phyloP scores from a whole-genome alignment of 345 rosid species.

The Kandelia obovata region DNA sequence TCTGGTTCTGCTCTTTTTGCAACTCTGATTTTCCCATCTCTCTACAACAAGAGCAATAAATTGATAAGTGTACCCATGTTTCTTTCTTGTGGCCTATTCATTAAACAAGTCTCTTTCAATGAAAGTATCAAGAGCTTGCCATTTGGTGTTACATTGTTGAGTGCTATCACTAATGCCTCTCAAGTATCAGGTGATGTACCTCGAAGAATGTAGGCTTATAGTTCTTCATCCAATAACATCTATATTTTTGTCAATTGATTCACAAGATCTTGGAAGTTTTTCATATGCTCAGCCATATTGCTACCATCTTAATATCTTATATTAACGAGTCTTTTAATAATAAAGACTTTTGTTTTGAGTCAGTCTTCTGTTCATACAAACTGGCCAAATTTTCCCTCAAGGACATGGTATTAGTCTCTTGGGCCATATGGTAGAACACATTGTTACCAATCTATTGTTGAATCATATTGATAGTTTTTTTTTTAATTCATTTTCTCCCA shows the following conservation, averaged over 20 bases:
- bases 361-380: too few relatives aligned
- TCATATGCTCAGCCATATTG: not conserved
- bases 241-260: not conserved
- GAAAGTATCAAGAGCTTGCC: not conserved
- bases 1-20: too few relatives aligned
- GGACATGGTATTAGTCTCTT: not conserved
- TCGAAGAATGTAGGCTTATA: not conserved
- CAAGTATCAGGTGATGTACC: not conserved
- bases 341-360: not conserved
- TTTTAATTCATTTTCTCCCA: too few relatives aligned
- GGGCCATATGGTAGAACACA: not conserved
- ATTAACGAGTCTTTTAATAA: not conserved
- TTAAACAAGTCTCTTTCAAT: too few relatives aligned
- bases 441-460: not conserved
- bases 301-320: not conserved
- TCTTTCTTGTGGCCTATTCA: too few relatives aligned
- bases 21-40: too few relatives aligned
- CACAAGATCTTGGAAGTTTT: not conserved
- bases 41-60: too few relatives aligned
- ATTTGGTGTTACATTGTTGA: not conserved
- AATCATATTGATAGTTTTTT: not conserved
- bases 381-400: not conserved
- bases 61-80: too few relatives aligned
- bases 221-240: not conserved
- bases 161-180: not conserved